Base-by-base conservation (phyloP, 2,329 filamentous ascomycete species). In the Calonectria hongkongensis region DNA sequence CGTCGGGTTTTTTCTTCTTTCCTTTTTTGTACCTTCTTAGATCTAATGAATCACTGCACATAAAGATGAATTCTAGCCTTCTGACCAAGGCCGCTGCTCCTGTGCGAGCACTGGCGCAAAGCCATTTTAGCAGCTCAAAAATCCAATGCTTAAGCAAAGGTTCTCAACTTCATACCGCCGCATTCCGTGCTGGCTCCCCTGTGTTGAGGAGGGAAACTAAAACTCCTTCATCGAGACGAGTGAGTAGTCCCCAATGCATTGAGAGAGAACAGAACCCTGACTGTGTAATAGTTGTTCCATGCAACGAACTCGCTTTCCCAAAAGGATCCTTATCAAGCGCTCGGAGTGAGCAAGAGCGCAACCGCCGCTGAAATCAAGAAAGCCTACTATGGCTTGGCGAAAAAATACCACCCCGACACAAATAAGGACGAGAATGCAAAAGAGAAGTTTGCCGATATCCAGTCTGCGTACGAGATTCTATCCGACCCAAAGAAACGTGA, bases 391-490 rank as follows among this genome's bases (percentile, higher is more conserved):
- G 95, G 96, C 64, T 88, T 98, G 72, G 97, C 97, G 25, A 99
- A 99, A 86, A 99, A 98, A 82, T 99, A 92, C 83, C 97, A 99
- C 81, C 97, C 97, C 10, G 97, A 99, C 83, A 98, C 97, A 43
- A 99, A 98, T 88, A 98, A 98, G 84, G 97, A 98, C 79, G 84
- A 94, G 3, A 90, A 88, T n/a, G 96, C 97, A 43, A 98, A 98
- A 83, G 97, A 98, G 80, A 96, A 94, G 80, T 99, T 99, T 81
- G 91, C 93, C 75, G 96, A 98, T 79, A 95, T 97, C 68, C 97
- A 99, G 84, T 91, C 94, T 39, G 95, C 97, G 28, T 99, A 99
- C 85, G 97, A 99, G 84, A 89, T 98, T 50, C 88, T 99, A 9
- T 97, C 95, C 58, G 97, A 99, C 82, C 89, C 96, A 4, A 93